Evolutionary conservation across 257 asterid species (phyloP), one percentile per base, ranked within the genome.

Genomic region (Asclepias syriaca): DNA sequence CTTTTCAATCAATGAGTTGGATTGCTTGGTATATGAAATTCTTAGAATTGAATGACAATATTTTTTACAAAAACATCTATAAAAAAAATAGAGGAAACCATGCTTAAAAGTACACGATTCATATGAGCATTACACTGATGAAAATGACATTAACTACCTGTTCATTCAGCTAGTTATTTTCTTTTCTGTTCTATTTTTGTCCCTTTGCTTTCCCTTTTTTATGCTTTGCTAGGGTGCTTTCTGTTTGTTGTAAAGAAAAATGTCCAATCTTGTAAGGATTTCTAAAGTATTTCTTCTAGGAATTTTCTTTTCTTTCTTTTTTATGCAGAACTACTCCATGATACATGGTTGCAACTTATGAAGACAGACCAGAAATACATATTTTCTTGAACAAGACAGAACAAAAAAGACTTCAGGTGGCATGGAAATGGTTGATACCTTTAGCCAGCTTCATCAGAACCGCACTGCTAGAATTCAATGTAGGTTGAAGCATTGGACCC

Each of bases 401-500:
- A 54, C 34, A 29, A 2, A 29, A 29, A 29, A 29, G 1, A 29
- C 18, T 5, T 19, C 54, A 46, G 29, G 43, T 8, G 56, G 65
- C 57, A 60, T 7, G 57, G 46, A 64, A 64, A 48, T 67, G 24
- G 49, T 32, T 51, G 69, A 57, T 79, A 87, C 97, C 97, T 84
- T 80, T 91, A 82, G 90, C 54, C 37, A 89, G 84, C 74, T 86
- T 87, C 50, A 89, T 16, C 49, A 91, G 88, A 77, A 5, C 65
- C 73, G 80, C 68, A 75, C 88, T 90, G 79, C 97, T 93, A 65
- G 96, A 71, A 70, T 87, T 93, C 32, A 80, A 22, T 57, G 82
- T 67, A 21, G 18, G 83, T 78, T 85, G 97, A 73, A 89, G 86
- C 85, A 91, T 72, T 8, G 97, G 97, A 18, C 98, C 98, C 9